Evolutionary conservation across 2,329 filamentous ascomycete species (phyloP).

Genomic region (Nemania sp.): DNA sequence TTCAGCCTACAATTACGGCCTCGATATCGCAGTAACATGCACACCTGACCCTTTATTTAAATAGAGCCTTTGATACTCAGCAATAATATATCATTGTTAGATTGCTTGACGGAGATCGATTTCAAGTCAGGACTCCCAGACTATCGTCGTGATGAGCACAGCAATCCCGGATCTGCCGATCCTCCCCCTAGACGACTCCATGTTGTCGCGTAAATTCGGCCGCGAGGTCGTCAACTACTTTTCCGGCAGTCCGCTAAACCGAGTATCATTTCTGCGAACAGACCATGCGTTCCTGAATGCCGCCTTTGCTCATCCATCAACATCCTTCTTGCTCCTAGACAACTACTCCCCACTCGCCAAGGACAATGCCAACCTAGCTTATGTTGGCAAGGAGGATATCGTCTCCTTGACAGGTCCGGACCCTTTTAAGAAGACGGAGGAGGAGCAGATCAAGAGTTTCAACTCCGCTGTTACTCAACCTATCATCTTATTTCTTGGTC

Average conservation of each 20-base stretch:
- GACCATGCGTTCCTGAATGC: slow-evolving; percentile 77
- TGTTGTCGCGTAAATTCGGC: slow-evolving; percentile 82
- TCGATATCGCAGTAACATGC: slow-evolving; percentile 11
- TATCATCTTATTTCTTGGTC: slow-evolving; percentile 84
- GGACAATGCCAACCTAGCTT: slow-evolving; percentile 72
- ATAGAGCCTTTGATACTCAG: slow-evolving; percentile 5
- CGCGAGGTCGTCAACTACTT: slow-evolving; percentile 88
- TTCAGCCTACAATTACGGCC: neutral
- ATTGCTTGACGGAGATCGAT: neutral
- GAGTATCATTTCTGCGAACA: slow-evolving; percentile 80
- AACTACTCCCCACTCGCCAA: slow-evolving; percentile 79
- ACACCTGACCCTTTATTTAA: neutral
- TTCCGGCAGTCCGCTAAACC: slow-evolving; percentile 80
- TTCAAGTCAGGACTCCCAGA: neutral
- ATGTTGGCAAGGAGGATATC: slow-evolving; percentile 76
- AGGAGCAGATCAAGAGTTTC: slow-evolving; percentile 77
- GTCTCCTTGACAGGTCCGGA: slow-evolving; percentile 76
- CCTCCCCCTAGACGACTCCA: slow-evolving; percentile 66
- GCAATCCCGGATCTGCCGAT: slow-evolving; percentile 58
- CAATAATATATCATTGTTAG: slow-evolving; percentile 4
- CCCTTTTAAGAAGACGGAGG: slow-evolving; percentile 78
- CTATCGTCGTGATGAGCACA: slow-evolving; percentile 46
- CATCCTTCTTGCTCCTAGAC: slow-evolving; percentile 83
- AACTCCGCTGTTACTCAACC: slow-evolving; percentile 77
- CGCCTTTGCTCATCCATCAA: slow-evolving; percentile 73